phyloP scores from a whole-genome alignment of 495 filamentous ascomycete genomes.

The Penicillium cosmopolitanum region DNA sequence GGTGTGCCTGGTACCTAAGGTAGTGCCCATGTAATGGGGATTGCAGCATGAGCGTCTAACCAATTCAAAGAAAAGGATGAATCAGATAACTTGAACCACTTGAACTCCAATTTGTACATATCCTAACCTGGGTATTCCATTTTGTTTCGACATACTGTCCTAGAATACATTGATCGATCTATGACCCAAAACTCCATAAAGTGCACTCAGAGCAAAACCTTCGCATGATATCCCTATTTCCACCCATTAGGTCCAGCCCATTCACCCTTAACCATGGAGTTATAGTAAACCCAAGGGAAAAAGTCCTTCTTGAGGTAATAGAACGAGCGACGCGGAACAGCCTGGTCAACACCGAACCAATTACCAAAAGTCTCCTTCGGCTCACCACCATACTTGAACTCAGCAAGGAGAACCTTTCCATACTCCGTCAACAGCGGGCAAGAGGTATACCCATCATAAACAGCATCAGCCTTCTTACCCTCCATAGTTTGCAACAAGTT shows the following conservation, averaged over 20 bases:
- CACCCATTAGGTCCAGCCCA: conserved; percentile 66
- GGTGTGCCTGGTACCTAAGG: too few relatives aligned
- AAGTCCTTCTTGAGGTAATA: conserved; percentile 74
- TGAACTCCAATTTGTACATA: neutral
- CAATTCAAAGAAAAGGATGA: neutral
- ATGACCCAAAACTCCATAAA: conserved; percentile 8
- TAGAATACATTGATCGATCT: conserved; percentile 5
- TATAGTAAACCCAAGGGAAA: conserved; percentile 68
- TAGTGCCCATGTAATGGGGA: too few relatives aligned
- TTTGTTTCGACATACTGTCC: neutral
- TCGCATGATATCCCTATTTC: conserved; percentile 8
- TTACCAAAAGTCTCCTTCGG: conserved; percentile 69
- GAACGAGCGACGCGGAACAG: conserved; percentile 55
- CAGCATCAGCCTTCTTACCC: conserved; percentile 54
- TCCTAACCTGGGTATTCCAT: conserved; percentile 1
- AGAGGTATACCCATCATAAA: conserved; percentile 70
- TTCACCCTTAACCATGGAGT: conserved; percentile 62
- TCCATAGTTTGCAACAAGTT: conserved; percentile 58
- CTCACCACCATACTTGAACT: conserved; percentile 74
- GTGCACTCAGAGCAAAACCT: neutral
- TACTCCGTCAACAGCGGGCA: conserved; percentile 70
- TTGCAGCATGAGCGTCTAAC: too few relatives aligned
- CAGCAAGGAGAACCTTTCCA: conserved; percentile 67
- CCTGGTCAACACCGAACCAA: conserved; percentile 62
- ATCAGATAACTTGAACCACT: neutral